Conservation (phyloP, 2,329 filamentous ascomycete genomes). For the Pseudocercospora cruenta region DNA sequence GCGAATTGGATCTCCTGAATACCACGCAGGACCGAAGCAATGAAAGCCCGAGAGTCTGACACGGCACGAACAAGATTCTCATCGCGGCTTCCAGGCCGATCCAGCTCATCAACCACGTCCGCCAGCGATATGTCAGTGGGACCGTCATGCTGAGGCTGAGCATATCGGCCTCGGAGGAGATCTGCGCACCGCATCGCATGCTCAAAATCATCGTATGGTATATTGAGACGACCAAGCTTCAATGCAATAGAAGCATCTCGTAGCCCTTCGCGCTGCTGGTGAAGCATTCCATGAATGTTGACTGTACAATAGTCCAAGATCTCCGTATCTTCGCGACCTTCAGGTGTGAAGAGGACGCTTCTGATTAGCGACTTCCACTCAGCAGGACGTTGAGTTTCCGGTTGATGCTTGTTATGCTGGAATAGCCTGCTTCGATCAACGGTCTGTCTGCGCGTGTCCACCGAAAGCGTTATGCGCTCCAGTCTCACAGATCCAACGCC, state of each 20-base stretch:
- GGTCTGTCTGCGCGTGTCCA: constrained; percentile 89
- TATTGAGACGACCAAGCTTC: constrained; percentile 86
- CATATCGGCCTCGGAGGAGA: constrained; percentile 46
- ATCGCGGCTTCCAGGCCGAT: constrained; percentile 66
- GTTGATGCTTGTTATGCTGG: constrained; percentile 71
- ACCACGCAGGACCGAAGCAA: constrained; percentile 84
- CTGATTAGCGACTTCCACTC: constrained; percentile 91
- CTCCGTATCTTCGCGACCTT: constrained; percentile 82
- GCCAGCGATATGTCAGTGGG: constrained; percentile 65
- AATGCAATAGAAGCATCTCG: constrained; percentile 87
- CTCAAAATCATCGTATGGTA: constrained; percentile 85
- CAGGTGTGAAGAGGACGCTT: constrained; percentile 85
- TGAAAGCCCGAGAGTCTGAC: constrained; percentile 89
- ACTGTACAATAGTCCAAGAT: constrained; percentile 84
- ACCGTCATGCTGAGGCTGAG: constrained; percentile 36
- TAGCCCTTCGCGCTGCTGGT: constrained; percentile 81
- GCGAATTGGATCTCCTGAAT: constrained; percentile 97
- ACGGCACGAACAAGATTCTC: constrained; percentile 78
- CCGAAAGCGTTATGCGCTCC: constrained; percentile 79
- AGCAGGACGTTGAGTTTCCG: constrained; percentile 70
- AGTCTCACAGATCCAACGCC: constrained; percentile 85
- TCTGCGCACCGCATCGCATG: constrained; percentile 63
- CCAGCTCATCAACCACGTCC: constrained; percentile 74
- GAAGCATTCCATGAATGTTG: constrained; percentile 89
- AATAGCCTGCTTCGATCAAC: constrained; percentile 89